Conservation (phyloP, 1,284 basidiomycete genomes). For the Ganoderma boninense region DNA sequence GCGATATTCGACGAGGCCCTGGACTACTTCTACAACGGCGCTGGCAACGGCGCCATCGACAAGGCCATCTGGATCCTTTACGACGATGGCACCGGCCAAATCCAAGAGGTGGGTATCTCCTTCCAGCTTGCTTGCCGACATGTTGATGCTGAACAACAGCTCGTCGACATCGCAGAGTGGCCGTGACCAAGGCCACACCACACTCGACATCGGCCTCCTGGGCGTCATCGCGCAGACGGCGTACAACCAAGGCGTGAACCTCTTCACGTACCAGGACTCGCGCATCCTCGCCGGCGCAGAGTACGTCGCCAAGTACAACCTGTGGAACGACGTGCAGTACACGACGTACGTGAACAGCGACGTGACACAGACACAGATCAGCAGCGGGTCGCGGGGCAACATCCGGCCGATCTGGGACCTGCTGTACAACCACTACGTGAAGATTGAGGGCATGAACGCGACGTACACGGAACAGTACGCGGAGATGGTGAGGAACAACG, state of each 20-base stretch:
- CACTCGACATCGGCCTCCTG: slow-evolving; percentile 16
- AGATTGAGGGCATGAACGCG: slow-evolving; percentile 7
- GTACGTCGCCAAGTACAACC: slow-evolving; percentile 20
- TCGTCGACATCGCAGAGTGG: background rate
- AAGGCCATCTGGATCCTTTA: slow-evolving; percentile 15
- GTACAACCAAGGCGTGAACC: slow-evolving; percentile 13
- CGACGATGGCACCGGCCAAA: slow-evolving; percentile 15
- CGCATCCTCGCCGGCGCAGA: slow-evolving; percentile 19
- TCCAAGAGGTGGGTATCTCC: slow-evolving; percentile 12
- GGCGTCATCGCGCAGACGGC: slow-evolving; percentile 17
- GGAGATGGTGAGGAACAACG: slow-evolving; percentile 13
- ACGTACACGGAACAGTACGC: slow-evolving; percentile 16
- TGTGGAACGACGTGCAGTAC: slow-evolving; percentile 21
- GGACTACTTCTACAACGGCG: slow-evolving; percentile 16
- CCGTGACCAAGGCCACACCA: slow-evolving; percentile 18
- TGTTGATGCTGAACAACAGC: background rate
- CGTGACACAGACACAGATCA: slow-evolving; percentile 20
- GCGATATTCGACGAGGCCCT: slow-evolving; percentile 17
- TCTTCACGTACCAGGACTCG: slow-evolving; percentile 11
- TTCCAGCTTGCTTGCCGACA: too few species aligned
- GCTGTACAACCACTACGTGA: slow-evolving; percentile 19
- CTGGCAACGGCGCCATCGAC: slow-evolving; percentile 16
- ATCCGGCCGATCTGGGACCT: slow-evolving; percentile 20
- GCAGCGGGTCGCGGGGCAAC: slow-evolving; percentile 15
- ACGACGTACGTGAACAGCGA: slow-evolving; percentile 19